These are phyloP conservation scores for Aspergillus sp. DNA, from an alignment of 2,329 filamentous ascomycete genomes.

Conservation along the genomic window DNA sequence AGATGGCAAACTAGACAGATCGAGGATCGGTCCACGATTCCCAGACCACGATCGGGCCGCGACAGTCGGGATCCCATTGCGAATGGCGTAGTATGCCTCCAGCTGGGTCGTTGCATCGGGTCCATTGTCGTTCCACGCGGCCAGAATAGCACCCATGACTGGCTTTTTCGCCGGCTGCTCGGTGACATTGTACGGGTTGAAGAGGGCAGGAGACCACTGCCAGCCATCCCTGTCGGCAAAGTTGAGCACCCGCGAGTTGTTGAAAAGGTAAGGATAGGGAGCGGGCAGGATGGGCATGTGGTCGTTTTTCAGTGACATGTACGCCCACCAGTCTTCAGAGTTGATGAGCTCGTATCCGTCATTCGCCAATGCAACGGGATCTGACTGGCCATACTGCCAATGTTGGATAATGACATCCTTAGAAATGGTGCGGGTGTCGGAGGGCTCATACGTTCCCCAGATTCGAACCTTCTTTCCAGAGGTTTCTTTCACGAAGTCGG, in stretches of 20 bases:
- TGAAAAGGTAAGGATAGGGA: slow-evolving; percentile 48
- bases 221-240: slow-evolving; percentile 48
- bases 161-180: slow-evolving; percentile 47
- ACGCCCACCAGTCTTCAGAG: slow-evolving; percentile 56
- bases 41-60: slow-evolving; percentile 57
- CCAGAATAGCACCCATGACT: slow-evolving; percentile 50
- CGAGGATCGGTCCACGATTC: slow-evolving; percentile 41
- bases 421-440: slow-evolving; percentile 38
- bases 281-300: slow-evolving; percentile 51
- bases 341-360: slow-evolving; percentile 54
- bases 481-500: slow-evolving; percentile 43
- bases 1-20: slow-evolving; percentile 35
- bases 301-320: slow-evolving; percentile 57
- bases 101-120: slow-evolving; percentile 52
- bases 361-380: slow-evolving; percentile 47
- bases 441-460: slow-evolving; percentile 57
- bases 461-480: slow-evolving; percentile 51
- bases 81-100: slow-evolving; percentile 54
- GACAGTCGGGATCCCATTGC: slow-evolving; percentile 51
- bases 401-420: slow-evolving; percentile 54
- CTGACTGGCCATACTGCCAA: slow-evolving; percentile 56
- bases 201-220: slow-evolving; percentile 51
- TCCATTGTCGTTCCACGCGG: slow-evolving; percentile 58
- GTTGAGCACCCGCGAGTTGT: slow-evolving; percentile 48
- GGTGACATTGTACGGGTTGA: slow-evolving; percentile 49